Percentiles rank a stretch among this genome's conserved stretches.
These are phyloP conservation scores for Naematelia aurantialba DNA, from an alignment of 768 basidiomycete genomes.

Conservation along the genomic window DNA sequence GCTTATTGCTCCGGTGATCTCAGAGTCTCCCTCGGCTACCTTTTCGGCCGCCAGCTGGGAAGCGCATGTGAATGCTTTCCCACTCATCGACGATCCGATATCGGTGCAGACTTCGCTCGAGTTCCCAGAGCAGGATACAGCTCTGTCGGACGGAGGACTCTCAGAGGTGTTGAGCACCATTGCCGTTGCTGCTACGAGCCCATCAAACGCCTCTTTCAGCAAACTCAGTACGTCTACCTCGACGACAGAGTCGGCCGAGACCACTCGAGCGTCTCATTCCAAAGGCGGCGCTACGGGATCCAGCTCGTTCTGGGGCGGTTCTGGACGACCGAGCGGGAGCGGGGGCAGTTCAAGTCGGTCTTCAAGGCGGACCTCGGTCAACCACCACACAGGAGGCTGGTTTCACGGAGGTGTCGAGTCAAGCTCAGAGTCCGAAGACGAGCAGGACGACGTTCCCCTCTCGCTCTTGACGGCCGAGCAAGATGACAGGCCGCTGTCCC, in stretches of 20 bases:
- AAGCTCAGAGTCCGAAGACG: not conserved
- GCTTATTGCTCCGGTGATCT: not conserved
- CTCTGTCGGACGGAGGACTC: slow-evolving; percentile 4
- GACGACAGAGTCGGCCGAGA: slow-evolving; percentile 11
- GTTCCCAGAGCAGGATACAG: not conserved
- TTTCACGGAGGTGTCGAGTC: not conserved
- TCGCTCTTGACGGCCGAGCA: slow-evolving; percentile 8
- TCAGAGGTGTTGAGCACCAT: slow-evolving; percentile 16
- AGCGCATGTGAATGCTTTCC: slow-evolving; percentile 35
- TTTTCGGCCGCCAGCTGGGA: slow-evolving; percentile 37
- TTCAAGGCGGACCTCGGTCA: not conserved
- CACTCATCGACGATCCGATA: slow-evolving; percentile 18
- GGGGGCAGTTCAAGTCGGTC: not conserved
- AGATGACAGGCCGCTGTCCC: slow-evolving; percentile 41
- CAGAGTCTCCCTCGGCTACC: slow-evolving; percentile 16
- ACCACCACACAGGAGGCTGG: not conserved
- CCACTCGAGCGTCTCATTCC: slow-evolving; percentile 6
- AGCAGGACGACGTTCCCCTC: not conserved
- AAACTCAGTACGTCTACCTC: slow-evolving; percentile 15
- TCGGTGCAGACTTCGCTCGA: not conserved
- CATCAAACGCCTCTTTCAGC: slow-evolving; percentile 10
- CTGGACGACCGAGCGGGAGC: not conserved
- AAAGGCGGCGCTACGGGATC: slow-evolving; percentile 2
- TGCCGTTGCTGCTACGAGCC: slow-evolving; percentile 14
- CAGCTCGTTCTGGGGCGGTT: not conserved